A percentile compares a stretch with the other conserved stretches of the same genome.
phyloP scores from a whole-genome alignment of 768 basidiomycete genomes.

The Neoboletus brunneissimus region DNA sequence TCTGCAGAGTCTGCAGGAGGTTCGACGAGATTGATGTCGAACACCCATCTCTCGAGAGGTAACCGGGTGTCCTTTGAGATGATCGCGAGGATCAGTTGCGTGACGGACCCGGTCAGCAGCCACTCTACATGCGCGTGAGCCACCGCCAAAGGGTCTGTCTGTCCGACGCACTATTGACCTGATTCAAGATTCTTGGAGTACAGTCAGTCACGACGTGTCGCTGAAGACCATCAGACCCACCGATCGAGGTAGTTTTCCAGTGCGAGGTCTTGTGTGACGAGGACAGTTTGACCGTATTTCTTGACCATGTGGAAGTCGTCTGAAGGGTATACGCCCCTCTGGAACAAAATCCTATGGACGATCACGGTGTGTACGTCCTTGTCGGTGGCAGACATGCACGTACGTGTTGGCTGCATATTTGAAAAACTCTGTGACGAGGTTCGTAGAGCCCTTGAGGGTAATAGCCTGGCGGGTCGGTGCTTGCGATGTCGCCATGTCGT shows the following conservation, averaged over 20 bases:
- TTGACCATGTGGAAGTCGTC: conserved; percentile 99
- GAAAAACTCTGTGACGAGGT: conserved; percentile 97
- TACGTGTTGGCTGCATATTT: conserved; percentile 99
- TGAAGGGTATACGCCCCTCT: conserved; percentile 93
- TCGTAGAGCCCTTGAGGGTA: conserved; percentile 92
- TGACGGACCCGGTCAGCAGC: conserved; percentile 89
- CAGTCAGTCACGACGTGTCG: neutral
- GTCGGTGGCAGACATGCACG: conserved; percentile 29
- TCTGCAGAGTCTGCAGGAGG: conserved; percentile 49
- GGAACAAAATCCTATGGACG: conserved; percentile 79
- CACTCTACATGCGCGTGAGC: conserved; percentile 57
- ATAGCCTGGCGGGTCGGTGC: conserved; percentile 67
- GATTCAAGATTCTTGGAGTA: conserved; percentile 74
- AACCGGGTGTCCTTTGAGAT: conserved; percentile 91
- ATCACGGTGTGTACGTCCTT: neutral
- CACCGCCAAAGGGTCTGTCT: neutral
- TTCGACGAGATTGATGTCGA: conserved; percentile 86
- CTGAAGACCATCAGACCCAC: conserved; percentile 32
- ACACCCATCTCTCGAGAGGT: conserved; percentile 96
- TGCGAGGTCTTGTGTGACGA: conserved; percentile 91
- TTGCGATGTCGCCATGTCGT: conserved; percentile 44
- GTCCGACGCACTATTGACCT: conserved; percentile 77
- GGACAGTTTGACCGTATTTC: conserved; percentile 95
- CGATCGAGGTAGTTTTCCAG: conserved; percentile 91
- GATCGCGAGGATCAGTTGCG: conserved; percentile 92